Evolutionary conservation across 2,329 filamentous ascomycete species (phyloP), one percentile per base, ranked within the genome.

Genomic region (Colletotrichum sp.): DNA sequence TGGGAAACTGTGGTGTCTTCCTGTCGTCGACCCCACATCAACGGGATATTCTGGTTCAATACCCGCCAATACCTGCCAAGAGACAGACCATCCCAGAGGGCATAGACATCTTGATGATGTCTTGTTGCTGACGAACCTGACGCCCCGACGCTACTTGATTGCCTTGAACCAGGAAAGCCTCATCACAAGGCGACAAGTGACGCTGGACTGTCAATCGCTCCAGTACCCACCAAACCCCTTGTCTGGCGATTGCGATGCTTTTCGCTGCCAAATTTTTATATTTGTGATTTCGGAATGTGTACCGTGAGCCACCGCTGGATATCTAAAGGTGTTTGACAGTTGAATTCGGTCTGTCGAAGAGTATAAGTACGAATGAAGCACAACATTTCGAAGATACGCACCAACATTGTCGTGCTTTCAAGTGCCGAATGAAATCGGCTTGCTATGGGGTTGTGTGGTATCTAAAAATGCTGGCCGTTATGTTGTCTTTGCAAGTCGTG

Each of bases 201-300:
- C 34, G 34, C 8, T 3, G 34, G 34, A 36, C 6, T 15, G 34
- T n/a, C n/a, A n/a, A n/a, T n/a, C n/a, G n/a, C n/a, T n/a, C n/a
- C n/a, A n/a, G n/a, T n/a, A n/a, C n/a, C n/a, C n/a, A n/a, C n/a
- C n/a, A n/a, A n/a, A n/a, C n/a, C n/a, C n/a, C n/a, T n/a, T n/a
- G 38, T 18, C 16, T 48, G 18, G 18, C 5, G 18, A 48, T 48
- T n/a, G 9, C 12, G 9, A 10, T 48, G 12, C 5, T n/a, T 3
- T 0, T n/a, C 2, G 18, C 18, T 48, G 3, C 38, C 18, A 8
- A 8, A 5, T 10, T n/a, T 1, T 48, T 12, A 10, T n/a, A 12
- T 9, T n/a, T 48, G 2, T 48, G 0, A n/a, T 48, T 12, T 0
- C 38, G 1, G 2, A n/a, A 48, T 48, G 24, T n/a, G n/a, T n/a